Conservation (phyloP, 805 yeast species). For the Hyphopichia homilentoma region DNA sequence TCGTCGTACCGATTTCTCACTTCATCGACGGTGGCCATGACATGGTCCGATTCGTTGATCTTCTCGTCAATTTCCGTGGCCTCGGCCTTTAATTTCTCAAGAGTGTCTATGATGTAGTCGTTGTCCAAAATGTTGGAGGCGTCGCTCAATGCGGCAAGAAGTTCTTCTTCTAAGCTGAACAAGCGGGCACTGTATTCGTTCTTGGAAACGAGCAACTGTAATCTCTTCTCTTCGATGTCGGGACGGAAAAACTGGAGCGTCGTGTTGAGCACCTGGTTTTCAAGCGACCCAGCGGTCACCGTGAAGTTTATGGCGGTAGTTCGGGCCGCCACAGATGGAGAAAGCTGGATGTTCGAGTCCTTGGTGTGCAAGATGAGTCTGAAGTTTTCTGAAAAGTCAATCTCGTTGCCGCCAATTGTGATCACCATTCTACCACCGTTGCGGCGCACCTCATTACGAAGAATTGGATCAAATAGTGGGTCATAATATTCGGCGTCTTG, state of each 20-base stretch:
- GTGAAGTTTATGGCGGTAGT: slow-evolving; percentile 67
- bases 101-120: slow-evolving; percentile 51
- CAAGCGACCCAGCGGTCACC: slow-evolving; percentile 63
- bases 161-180: slow-evolving; percentile 51
- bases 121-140: slow-evolving; percentile 64
- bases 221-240: slow-evolving; percentile 57
- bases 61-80: slow-evolving; percentile 50
- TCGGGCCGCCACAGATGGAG: slow-evolving; percentile 59
- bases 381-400: slow-evolving; percentile 69
- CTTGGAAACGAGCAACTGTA: slow-evolving; percentile 50
- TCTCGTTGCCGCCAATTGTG: slow-evolving; percentile 54
- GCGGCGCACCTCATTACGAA: slow-evolving; percentile 55
- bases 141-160: slow-evolving; percentile 55
- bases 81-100: slow-evolving; percentile 66
- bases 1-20: slow-evolving; percentile 46
- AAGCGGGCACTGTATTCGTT: slow-evolving; percentile 57
- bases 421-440: slow-evolving; percentile 71
- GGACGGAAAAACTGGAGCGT: slow-evolving; percentile 58
- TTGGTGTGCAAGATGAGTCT: slow-evolving; percentile 56
- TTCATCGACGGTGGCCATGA: slow-evolving; percentile 52
- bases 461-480: slow-evolving; percentile 62
- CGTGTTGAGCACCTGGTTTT: slow-evolving; percentile 56
- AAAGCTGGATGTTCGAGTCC: slow-evolving; percentile 45
- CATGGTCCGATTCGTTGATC: slow-evolving; percentile 48
- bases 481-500: slow-evolving; percentile 80